These are phyloP conservation scores for Apodospora peruviana DNA, from an alignment of 495 filamentous ascomycete species.

Conservation along the genomic window DNA sequence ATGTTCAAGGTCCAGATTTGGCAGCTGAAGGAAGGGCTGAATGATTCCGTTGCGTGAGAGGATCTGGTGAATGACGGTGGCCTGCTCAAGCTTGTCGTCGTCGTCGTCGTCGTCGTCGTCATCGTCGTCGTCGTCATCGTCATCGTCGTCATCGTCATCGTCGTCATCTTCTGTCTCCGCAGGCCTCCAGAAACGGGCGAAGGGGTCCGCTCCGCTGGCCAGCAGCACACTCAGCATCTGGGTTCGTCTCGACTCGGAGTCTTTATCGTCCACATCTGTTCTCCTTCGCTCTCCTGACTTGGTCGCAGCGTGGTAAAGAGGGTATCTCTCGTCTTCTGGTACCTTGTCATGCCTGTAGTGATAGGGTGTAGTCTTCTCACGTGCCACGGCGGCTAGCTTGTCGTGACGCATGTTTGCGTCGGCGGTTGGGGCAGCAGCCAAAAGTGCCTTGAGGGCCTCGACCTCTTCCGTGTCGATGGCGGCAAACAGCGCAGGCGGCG, in stretches of 20 bases:
- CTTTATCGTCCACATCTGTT: background rate
- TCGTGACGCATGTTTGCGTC: background rate
- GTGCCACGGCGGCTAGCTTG: background rate
- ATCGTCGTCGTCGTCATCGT: too few species aligned
- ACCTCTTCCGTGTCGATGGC: background rate
- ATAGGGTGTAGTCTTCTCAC: too few species aligned
- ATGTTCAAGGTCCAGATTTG: conserved; percentile 9
- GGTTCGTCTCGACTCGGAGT: too few species aligned
- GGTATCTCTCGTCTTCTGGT: background rate
- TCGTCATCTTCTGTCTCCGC: background rate
- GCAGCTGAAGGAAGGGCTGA: conserved; percentile 10
- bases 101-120: conserved; percentile 1
- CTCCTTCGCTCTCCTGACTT: too few species aligned
- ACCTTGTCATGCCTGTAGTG: too few species aligned
- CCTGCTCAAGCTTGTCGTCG: too few species aligned
- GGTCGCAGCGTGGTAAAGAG: conserved; percentile 7
- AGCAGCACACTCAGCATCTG: conserved; percentile 28
- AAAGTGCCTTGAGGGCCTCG: background rate
- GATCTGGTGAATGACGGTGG: conserved; percentile 15
- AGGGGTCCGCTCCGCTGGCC: conserved; percentile 17
- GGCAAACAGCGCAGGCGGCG: background rate
- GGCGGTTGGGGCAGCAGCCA: background rate
- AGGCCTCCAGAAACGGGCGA: background rate
- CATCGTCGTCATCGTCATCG: too few species aligned
- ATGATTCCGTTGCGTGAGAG: conserved; percentile 2